These are phyloP conservation scores for Hymenoscyphus occultus DNA, from an alignment of 2,329 filamentous ascomycete genomes.

Conservation along the genomic window DNA sequence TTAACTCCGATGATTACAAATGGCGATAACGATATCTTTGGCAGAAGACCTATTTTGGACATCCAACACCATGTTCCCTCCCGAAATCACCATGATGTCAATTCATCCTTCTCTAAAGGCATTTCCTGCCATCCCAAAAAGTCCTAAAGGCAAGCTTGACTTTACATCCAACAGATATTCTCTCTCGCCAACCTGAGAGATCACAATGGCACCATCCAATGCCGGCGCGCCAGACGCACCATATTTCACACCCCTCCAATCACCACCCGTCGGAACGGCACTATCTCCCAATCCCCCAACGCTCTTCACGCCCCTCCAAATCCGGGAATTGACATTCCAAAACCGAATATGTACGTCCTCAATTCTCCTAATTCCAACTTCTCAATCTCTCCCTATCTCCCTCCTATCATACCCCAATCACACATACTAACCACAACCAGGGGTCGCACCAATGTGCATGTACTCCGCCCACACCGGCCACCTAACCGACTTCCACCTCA, in stretches of 20 bases:
- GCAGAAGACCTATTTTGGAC: neutral
- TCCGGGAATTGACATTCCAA: constrained; percentile 44
- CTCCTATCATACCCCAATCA: too few relatives aligned
- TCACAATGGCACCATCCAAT: constrained; percentile 17
- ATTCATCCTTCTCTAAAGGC: neutral
- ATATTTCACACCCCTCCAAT: constrained; percentile 36
- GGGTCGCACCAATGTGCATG: constrained; percentile 49
- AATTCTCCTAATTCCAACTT: neutral
- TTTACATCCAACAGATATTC: neutral
- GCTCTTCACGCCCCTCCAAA: constrained; percentile 45
- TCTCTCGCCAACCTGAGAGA: neutral
- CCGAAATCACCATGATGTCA: neutral
- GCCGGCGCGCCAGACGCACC: constrained; percentile 27
- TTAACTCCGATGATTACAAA: neutral
- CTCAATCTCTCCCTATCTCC: constrained; percentile 2
- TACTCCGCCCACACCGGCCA: constrained; percentile 33
- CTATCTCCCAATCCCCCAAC: constrained; percentile 32
- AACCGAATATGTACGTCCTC: constrained; percentile 41
- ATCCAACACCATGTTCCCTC: neutral
- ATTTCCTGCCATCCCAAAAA: neutral
- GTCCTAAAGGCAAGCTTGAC: neutral
- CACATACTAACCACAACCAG: constrained; percentile 15
- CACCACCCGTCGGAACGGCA: constrained; percentile 33
- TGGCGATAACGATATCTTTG: neutral
- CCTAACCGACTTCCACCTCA: constrained; percentile 37